Evolutionary conservation across 1,284 basidiomycete species (phyloP), one percentile per base, ranked within the genome.

Genomic region (Coniferiporia sulphurascens): DNA sequence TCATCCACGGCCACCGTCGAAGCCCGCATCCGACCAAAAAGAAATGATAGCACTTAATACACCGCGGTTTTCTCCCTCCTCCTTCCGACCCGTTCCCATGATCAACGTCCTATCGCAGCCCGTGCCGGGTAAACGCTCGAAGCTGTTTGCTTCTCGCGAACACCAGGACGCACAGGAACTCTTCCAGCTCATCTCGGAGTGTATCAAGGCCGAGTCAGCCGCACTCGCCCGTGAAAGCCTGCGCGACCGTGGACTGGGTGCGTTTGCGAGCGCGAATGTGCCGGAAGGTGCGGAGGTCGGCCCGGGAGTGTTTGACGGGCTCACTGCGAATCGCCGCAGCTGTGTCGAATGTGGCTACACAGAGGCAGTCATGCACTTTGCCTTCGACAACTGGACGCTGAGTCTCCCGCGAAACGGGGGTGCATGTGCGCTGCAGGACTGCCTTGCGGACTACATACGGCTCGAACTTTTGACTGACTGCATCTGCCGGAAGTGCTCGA

Each of bases 101-200:
- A 88, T 94, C 48, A 72, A 80, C 12, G 88, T 87, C 0, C 80
- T 94, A 56, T 80, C 83, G 15, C 71, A 78, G 38, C 76, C 84
- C 51, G 79, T 83, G 46, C 73, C 78, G 44, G 78, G 80, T 62
- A 17, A 80, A 48, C 76, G 79, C 45, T 82, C 78, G 61, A 79
- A 87, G 0, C 78, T 95, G 5, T 86, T 96, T 68, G 83, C 83
- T 61, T 92, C 91, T 1, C 84, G 91, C 13, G 91, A 95, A 68
- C 94, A 97, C 70, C 94, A 97, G 74, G 94, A 97, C 71, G 94
- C 94, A 1, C 95, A 97, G 68, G 95, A 97, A 69, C 79, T 97
- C n/a, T 96, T 95, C 73, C 86, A 95, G 65, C 84, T 95, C 41
- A 76, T 97, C 19, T 89, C 93, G 0, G 92, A 95, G 69, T 90